Evolutionary conservation across 768 basidiomycete genomes (phyloP), one percentile per base, ranked within the genome.

Genomic region (Butyriboletus loyo): DNA sequence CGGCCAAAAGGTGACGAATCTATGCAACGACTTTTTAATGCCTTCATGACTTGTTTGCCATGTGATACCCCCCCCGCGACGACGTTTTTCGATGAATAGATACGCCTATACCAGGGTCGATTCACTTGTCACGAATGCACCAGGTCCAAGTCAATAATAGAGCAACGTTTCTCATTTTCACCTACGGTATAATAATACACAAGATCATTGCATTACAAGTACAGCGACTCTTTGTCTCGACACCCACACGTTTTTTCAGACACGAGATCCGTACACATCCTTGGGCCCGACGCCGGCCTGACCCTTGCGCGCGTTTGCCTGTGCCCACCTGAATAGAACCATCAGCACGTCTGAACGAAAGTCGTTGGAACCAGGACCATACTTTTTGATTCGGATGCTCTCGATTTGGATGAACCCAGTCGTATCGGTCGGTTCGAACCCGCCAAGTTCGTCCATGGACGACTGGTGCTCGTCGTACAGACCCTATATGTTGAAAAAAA

Each of bases 391-490:
- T 42, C 97, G 85, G 72, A 99, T 98, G 30, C 92, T 92, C 71
- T 97, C 92, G 59, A 99, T 98, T 66, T 89, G 86, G 73, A 98
- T 98, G 80, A 98, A 98, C 5, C 95, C 95, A 45, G 89, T 83
- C 32, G 94, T 94, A 66, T 96, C 93, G 30, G 89, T 91, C 21
- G 95, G 95, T 74, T 96, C 92, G 73, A 99, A 98, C 38, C 95
- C 96, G 55, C 97, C 96, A 52, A 98, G 85, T 75, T 96, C 94
- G 70, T 99, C 97, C 97, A 99, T 98, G 49, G 94, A 97, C 10
- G 92, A 92, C 73, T 97, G 81, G 30, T 86, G 86, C 65, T 91
- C 94, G 65, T 99, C 97, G 69, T 99, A 99, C 24, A 99, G 80
- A 67, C 92, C 91, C 87, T 91, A 55, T n/a, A 4, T 21, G 2